Evolutionary conservation across 148 eudicot species (phyloP), one percentile per base, ranked within the genome.

Genomic region (Salicornia ramosissima): DNA sequence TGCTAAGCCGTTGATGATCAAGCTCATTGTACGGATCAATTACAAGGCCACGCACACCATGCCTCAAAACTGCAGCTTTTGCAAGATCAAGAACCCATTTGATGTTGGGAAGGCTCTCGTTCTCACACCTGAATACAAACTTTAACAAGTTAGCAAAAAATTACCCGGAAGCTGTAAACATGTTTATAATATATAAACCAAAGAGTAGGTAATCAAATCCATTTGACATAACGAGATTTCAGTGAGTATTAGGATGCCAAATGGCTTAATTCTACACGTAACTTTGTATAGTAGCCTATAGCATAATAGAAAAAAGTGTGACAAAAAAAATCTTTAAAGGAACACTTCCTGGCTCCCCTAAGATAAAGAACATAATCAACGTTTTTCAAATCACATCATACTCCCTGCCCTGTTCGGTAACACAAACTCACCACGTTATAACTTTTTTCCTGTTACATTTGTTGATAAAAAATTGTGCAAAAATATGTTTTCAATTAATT

Each of bases 21-120:
- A 94, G 97, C 82, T 94, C 97, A 67, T 94, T 94, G 83, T 94
- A 94, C 6, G 97, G 97, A 77, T 94, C 99, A 77, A 94, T 94
- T 33, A 94, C 97, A 40, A 94, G 97, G 43, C 99, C 99, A 66
- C 81, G 86, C 50, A 94, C 83, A 28, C 99, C 99, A 81, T 94
- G 86, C 78, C 99, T 90, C 65, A 91, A 72, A 77, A 94, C 99
- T 42, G 99, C 97, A 59, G 95, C 77, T 80, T 80, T 89, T 66
- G 99, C 99, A 73, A 86, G 96, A 28, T 76, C 75, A 76, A 94
- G 91, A 75, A 94, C 99, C 97, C 97, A 94, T 58, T 85, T 64
- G 67, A 91, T 74, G 81, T 61, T 87, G 31, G 99, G 99, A 78
- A 94, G 96, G 82, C 85, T 72, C 63, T 94, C 99, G 78, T 91